phyloP scores from a whole-genome alignment of 306 rosid genomes.

The Cicer cuneatum region DNA sequence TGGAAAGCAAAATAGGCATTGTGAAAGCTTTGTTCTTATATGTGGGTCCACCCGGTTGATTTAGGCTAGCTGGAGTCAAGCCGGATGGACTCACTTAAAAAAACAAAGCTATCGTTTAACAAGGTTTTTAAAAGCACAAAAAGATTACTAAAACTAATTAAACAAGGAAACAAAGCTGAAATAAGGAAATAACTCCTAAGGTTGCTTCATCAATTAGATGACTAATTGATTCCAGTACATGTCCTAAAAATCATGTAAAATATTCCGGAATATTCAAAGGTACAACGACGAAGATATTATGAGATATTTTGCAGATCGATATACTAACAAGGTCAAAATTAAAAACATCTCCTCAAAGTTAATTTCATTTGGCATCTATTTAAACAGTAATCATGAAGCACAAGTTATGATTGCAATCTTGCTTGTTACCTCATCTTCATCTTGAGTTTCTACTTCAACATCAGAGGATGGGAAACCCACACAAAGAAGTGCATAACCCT shows the following conservation, averaged over 20 bases:
- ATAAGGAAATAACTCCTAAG: slow-evolving; percentile 19
- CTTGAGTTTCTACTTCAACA: slow-evolving; percentile 97
- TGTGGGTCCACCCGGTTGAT: background rate
- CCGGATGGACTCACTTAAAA: too few species aligned
- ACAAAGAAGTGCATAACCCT: slow-evolving; percentile 99
- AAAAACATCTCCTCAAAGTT: background rate
- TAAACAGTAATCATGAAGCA: slow-evolving; percentile 27
- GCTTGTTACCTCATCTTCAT: slow-evolving; percentile 90
- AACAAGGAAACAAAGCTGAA: slow-evolving; percentile 10
- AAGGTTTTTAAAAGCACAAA: background rate
- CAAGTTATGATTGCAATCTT: slow-evolving; percentile 17
- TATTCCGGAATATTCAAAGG: background rate
- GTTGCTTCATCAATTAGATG: background rate
- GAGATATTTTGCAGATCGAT: background rate
- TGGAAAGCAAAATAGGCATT: background rate
- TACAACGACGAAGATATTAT: background rate
- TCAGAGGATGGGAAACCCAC: slow-evolving; percentile 94
- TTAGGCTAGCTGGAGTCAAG: background rate
- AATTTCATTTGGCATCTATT: slow-evolving; percentile 6
- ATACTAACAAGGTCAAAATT: background rate
- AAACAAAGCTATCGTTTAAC: background rate
- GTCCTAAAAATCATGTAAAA: background rate
- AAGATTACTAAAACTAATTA: background rate
- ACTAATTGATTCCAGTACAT: slow-evolving; percentile 14
- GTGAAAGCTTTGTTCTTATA: background rate